phyloP scores from a whole-genome alignment of 306 rosid species.

The Cucurbita argyrosperma region DNA sequence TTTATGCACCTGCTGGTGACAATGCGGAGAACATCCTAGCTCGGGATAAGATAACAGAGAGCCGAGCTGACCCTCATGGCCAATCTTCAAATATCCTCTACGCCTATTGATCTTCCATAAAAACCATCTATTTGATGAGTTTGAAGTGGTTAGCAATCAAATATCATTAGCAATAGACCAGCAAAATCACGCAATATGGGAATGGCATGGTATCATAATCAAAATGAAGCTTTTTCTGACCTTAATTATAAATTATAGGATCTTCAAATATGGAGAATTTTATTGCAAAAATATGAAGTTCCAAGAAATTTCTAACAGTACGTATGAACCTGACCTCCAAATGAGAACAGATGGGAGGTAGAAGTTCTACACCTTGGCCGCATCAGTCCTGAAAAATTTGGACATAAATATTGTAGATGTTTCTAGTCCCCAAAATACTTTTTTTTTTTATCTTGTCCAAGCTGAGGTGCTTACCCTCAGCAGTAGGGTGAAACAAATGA shows the following conservation, averaged over 20 bases:
- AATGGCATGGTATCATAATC: background rate
- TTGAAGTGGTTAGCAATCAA: background rate
- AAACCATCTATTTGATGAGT: background rate
- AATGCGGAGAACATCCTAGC: background rate
- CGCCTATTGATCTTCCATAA: background rate
- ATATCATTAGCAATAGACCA: background rate
- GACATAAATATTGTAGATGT: background rate
- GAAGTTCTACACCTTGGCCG: background rate
- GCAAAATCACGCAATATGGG: background rate
- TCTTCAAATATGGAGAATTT: background rate
- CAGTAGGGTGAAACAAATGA: constrained; percentile 32
- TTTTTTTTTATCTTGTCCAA: constrained; percentile 14
- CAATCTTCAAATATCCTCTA: background rate
- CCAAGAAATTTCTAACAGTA: background rate
- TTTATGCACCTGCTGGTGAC: background rate
- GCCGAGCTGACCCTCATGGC: background rate
- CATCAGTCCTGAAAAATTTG: background rate
- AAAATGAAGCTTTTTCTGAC: background rate
- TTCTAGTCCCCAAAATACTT: background rate
- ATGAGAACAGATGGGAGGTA: background rate
- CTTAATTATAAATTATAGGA: background rate
- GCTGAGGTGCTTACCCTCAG: constrained; percentile 29
- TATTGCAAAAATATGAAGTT: background rate
- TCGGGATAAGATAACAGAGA: too few species aligned
- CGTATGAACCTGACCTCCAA: background rate